Base-by-base conservation (phyloP, 2,329 filamentous ascomycete species). In the Aspergillus pseudotamarii region DNA sequence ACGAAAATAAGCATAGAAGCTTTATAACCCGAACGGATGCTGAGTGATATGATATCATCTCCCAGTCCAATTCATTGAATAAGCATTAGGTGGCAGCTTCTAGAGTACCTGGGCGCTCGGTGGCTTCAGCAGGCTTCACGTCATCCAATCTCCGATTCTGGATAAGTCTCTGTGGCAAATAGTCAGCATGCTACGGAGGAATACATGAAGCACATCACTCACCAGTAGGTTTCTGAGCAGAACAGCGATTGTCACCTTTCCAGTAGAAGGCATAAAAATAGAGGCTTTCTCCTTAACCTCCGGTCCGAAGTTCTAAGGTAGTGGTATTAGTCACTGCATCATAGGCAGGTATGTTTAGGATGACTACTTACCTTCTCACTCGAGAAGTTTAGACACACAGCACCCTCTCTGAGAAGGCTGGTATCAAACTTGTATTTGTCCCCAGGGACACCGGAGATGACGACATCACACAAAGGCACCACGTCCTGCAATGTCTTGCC, bases 301-400 rank as follows among this genome's bases (percentile, higher is more conserved):
- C 0, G 91, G 89, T 65, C 90, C 89, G 79, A 98, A 98, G 81
- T 99, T 98, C 83, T 87, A 70, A 45, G 2, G 43, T 51, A 28
- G 14, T 59, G 66, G 63, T 36, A 43, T 43, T n/a, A 50, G 23
- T 6, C 14, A 50, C 58, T 12, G 19, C 28, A 32, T 12, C 48
- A 12, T n/a, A 51, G n/a, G 60, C 45, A 50, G 16, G 23, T 1
- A 21, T 48, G 51, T 16, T 14, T 23, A n/a, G 36, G 9, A 28
- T 45, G 21, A 36, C 34, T 28, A 32, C 34, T 30, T 45, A 87
- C 86, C 84, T 94, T 92, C 79, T 91, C 93, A 58, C 92, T 97
- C 9, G 93, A 96, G 78, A 99, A 98, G 81, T 99, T 99, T 82
- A 99, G 94, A 84, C 95, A 99, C n/a, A 97, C 92, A 34, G 92